phyloP scores from a whole-genome alignment of 2,329 filamentous ascomycete species.

The Exophiala oligosperma region DNA sequence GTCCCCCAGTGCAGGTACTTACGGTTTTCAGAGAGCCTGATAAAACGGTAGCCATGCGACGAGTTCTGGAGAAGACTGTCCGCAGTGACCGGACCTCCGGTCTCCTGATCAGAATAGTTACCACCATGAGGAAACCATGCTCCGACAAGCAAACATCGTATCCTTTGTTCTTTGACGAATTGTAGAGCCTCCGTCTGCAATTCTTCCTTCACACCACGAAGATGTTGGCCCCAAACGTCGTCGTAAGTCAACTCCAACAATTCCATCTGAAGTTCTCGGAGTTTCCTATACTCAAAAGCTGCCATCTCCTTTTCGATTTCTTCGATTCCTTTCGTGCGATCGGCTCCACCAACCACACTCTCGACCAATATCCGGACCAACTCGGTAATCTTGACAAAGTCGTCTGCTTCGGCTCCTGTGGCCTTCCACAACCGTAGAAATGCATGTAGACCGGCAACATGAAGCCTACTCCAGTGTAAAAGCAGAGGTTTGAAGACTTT shows the following conservation, averaged over 20 bases:
- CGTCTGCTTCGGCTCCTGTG: constrained; percentile 77
- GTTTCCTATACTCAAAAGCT: constrained; percentile 74
- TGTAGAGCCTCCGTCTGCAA: constrained; percentile 87
- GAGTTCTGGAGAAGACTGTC: constrained; percentile 36
- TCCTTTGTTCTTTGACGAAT: constrained; percentile 95
- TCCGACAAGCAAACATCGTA: constrained; percentile 83
- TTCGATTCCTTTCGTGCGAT: constrained; percentile 77
- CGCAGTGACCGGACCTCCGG: constrained; percentile 40
- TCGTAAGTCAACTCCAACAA: constrained; percentile 88
- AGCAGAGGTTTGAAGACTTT: constrained; percentile 82
- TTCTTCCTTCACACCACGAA: constrained; percentile 87
- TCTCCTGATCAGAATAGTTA: constrained; percentile 47
- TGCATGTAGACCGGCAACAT: constrained; percentile 79
- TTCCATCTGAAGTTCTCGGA: constrained; percentile 91
- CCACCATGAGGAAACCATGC: constrained; percentile 74
- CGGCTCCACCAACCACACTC: constrained; percentile 79
- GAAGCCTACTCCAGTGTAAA: constrained; percentile 88
- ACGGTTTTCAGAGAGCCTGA: constrained; percentile 85
- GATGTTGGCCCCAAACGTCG: constrained; percentile 87
- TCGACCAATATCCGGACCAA: constrained; percentile 87
- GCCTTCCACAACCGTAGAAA: constrained; percentile 93
- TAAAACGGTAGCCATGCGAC: constrained; percentile 73
- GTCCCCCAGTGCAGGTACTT: constrained; percentile 87
- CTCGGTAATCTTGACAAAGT: constrained; percentile 92
- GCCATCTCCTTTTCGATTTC: constrained; percentile 88